A percentile compares a stretch with the other conserved stretches of the same genome.
Conservation (phyloP, 495 filamentous ascomycete genomes). For the Neurospora sp. region DNA sequence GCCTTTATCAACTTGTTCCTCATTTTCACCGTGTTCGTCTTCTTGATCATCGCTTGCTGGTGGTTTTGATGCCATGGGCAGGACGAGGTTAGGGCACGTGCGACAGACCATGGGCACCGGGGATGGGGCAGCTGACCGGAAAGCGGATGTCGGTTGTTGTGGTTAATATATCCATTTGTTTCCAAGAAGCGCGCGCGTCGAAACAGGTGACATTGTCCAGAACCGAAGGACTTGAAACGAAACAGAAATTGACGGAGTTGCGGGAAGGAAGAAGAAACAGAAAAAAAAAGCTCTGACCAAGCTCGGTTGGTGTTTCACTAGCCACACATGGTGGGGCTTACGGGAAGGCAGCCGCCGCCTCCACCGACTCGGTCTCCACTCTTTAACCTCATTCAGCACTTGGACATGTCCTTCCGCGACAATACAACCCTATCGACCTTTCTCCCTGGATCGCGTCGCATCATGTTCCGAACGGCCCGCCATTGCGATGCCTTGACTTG, state of each 20-base stretch:
- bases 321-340: not conserved
- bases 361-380: not conserved
- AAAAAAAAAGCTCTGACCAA: not conserved
- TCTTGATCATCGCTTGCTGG: not conserved
- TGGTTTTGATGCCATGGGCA: not conserved
- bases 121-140: not conserved
- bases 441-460: conserved; percentile 2
- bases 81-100: not conserved
- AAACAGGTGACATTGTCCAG: not conserved
- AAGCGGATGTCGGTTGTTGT: not conserved
- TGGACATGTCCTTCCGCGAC: conserved; percentile 12
- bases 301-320: not conserved
- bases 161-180: not conserved
- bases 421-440: conserved; percentile 14
- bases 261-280: not conserved
- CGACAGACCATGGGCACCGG: not conserved
- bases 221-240: not conserved
- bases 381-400: not conserved
- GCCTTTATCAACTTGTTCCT: conserved; percentile 18
- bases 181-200: not conserved
- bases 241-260: not conserved
- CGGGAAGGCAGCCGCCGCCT: not conserved
- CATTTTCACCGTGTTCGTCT: not conserved
- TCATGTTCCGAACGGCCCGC: conserved; percentile 11
- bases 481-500: conserved; percentile 7